A percentile compares a stretch with the other conserved stretches of the same genome.
These are phyloP conservation scores for Areca catechu DNA, from an alignment of 176 grass and related monocot species.

Conservation along the genomic window DNA sequence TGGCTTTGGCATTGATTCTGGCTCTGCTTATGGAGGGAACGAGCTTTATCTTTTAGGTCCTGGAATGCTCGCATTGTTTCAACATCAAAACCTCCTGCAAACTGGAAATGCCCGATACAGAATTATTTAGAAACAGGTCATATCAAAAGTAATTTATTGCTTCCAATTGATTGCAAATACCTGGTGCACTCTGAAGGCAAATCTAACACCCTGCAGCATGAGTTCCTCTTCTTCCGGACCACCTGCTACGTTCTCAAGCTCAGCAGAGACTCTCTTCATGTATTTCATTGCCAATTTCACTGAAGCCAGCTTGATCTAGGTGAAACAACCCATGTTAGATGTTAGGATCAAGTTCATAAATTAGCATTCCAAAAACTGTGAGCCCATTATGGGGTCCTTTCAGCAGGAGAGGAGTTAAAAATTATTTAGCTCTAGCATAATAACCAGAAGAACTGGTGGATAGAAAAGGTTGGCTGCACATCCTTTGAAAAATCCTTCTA, in stretches of 20 bases:
- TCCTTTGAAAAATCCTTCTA: no score
- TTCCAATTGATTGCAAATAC: conserved; percentile 17
- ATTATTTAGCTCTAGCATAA: no score
- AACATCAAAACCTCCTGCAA: conserved; percentile 84
- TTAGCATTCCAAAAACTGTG: background rate
- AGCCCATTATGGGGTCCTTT: no score
- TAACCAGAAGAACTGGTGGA: no score
- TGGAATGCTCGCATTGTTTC: conserved; percentile 97
- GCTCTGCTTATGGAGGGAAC: conserved; percentile 39
- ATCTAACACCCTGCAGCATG: conserved; percentile 91
- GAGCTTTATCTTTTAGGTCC: conserved; percentile 89
- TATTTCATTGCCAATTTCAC: conserved; percentile 87
- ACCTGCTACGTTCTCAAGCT: conserved; percentile 49
- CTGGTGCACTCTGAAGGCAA: conserved; percentile 98
- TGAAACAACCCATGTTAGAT: background rate
- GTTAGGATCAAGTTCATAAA: no score
- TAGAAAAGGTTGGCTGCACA: no score
- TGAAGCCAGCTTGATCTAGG: conserved; percentile 86
- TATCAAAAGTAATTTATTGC: no score
- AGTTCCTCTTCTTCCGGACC: conserved; percentile 86
- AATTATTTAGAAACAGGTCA: background rate
- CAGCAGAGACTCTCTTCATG: conserved; percentile 76
- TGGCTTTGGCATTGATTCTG: conserved; percentile 39
- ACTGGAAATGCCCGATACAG: conserved; percentile 27
- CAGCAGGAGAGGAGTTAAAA: no score